Conservation (phyloP, 2,329 filamentous ascomycete species). For the Tolypocladium paradoxum region DNA sequence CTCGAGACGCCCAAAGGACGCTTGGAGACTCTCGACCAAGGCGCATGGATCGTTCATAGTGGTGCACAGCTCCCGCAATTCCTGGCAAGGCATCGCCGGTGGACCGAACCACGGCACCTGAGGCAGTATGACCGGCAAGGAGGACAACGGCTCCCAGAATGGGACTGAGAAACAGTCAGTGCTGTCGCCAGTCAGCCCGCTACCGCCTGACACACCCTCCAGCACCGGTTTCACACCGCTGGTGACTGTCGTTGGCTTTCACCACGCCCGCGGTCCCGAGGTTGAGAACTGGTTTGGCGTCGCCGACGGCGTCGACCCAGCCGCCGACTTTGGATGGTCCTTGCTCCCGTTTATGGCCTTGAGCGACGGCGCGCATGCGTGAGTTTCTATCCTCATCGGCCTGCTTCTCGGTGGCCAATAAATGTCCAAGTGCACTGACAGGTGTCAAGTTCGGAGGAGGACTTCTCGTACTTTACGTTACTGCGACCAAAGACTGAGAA, state of each 20-base stretch:
- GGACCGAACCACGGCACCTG: background rate
- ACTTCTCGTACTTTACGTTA: constrained; percentile 98
- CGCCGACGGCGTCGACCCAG: constrained; percentile 65
- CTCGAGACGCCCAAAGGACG: too few relatives aligned
- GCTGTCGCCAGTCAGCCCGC: constrained; percentile 20
- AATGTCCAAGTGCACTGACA: constrained; percentile 5
- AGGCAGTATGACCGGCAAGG: constrained; percentile 18
- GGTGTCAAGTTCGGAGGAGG: constrained; percentile 62
- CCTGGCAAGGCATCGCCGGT: background rate
- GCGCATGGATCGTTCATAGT: background rate
- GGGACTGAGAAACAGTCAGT: constrained; percentile 16
- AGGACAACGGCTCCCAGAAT: constrained; percentile 11
- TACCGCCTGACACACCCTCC: constrained; percentile 17
- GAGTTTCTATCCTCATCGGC: constrained; percentile 25
- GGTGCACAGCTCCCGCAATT: background rate
- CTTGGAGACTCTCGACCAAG: too few relatives aligned
- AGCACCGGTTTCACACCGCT: constrained; percentile 48
- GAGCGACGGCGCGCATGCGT: constrained; percentile 91
- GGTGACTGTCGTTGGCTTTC: constrained; percentile 73
- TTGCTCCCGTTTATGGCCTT: constrained; percentile 93
- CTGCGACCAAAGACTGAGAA: constrained; percentile 47
- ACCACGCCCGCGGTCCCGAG: constrained; percentile 81
- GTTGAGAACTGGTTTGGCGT: constrained; percentile 85
- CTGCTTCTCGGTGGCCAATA: background rate
- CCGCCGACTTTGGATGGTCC: constrained; percentile 77